phyloP scores from a whole-genome alignment of 2,329 filamentous ascomycete genomes.

The Didymella glomerata region DNA sequence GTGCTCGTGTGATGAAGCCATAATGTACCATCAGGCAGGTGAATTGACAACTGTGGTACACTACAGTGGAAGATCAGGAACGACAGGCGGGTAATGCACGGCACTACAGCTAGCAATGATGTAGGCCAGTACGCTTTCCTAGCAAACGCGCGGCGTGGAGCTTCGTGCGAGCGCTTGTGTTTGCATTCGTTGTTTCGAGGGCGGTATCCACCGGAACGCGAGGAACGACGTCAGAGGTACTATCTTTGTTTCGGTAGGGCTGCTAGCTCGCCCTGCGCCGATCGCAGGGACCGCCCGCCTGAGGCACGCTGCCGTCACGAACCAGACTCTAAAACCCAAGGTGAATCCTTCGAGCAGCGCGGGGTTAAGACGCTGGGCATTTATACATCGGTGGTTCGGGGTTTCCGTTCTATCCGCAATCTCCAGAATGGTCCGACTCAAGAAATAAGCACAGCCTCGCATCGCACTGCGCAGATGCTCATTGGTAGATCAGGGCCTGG shows the following conservation, averaged over 20 bases:
- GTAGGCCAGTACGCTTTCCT: background rate
- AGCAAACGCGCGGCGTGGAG: constrained; percentile 6
- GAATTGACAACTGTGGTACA: background rate
- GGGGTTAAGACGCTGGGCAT: constrained; percentile 12
- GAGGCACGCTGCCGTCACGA: background rate
- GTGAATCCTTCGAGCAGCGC: background rate
- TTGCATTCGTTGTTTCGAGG: constrained; percentile 9
- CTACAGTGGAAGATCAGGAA: constrained; percentile 1
- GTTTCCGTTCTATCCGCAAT: constrained; percentile 12
- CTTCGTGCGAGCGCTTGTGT: constrained; percentile 9
- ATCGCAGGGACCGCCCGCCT: constrained; percentile 8
- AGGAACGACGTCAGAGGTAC: constrained; percentile 13
- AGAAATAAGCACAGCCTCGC: constrained; percentile 17
- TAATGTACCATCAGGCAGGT: constrained; percentile 4
- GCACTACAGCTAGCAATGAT: background rate
- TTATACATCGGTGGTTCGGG: constrained; percentile 12
- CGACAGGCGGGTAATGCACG: background rate
- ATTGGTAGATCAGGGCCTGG: constrained; percentile 6
- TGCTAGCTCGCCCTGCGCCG: constrained; percentile 16
- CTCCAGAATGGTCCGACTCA: constrained; percentile 16
- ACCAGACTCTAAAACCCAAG: constrained; percentile 2
- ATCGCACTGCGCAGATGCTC: constrained; percentile 3
- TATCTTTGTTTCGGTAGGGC: constrained; percentile 8
- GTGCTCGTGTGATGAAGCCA: constrained; percentile 26
- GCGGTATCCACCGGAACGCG: constrained; percentile 14